Evolutionary conservation across 805 yeast genomes (phyloP), one percentile per base, ranked within the genome.

Genomic region (Candida arabinofermentans): DNA sequence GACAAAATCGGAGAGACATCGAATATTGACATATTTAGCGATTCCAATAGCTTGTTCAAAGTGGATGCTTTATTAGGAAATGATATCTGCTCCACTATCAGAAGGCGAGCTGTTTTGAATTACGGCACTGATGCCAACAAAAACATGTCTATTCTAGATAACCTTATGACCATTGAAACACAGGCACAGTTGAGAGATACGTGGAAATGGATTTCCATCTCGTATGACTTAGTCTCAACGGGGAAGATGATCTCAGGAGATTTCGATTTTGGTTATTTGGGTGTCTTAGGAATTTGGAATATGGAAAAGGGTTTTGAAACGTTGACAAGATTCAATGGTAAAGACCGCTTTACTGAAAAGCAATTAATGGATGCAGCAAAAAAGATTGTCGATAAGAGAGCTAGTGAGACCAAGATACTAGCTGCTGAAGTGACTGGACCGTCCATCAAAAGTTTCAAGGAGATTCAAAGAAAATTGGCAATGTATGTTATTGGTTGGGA

Each of bases 401-500:
- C 71, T 2, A 57, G 63, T n/a, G 76, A 75, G 51, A 74, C 74
- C 8, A 69, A 67, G 38, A 66, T 66, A 38, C 64, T 78, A 9
- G 72, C 79, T 0, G 70, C 56, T 4, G 58, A 64, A 3, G 54
- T 52, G 4, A 66, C 72, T 23, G 70, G 69, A 29, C 70, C 73
- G 22, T 64, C 69, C 3, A 67, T 71, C 13, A 64, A 66, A 13
- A 72, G 78, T 41, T 72, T 69, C 10, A 70, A 73, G 35, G 78
- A 77, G 44, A 71, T 79, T 2, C 90, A 86, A 56, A 66, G 98
- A 47, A 80, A 79, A 49, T 66, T 90, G 12, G 88, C 96, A 53
- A 67, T 90, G 66, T 78, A 83, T 34, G 86, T 87, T 13, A 82
- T 89, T 27, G 98, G 98, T 2, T 90, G 96, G 95, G 88, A 86